Conservation (phyloP, 1,284 basidiomycete species). For the Leccinum proliferum region DNA sequence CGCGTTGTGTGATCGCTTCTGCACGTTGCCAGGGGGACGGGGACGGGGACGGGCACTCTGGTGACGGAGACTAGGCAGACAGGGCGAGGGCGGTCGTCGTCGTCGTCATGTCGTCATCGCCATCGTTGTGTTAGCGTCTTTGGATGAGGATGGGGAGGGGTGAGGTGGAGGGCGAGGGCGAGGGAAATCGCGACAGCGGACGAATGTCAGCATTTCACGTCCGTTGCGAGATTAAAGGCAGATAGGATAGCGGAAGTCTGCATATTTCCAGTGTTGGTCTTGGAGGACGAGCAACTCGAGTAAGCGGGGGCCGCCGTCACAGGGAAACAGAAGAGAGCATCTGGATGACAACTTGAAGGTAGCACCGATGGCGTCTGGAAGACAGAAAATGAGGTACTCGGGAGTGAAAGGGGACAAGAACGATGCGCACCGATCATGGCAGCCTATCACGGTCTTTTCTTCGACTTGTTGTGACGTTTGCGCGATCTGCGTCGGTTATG, state of each 20-base stretch:
- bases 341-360: slow-evolving; percentile 66
- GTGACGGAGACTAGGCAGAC: no score
- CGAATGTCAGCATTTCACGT: slow-evolving; percentile 92
- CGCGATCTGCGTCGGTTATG: slow-evolving; percentile 90
- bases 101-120: no score
- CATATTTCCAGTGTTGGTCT: slow-evolving; percentile 97
- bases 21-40: no score
- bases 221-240: slow-evolving; percentile 90
- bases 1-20: no score
- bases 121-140: no score
- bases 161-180: no score
- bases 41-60: no score
- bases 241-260: slow-evolving; percentile 75
- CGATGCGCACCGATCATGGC: slow-evolving; percentile 71
- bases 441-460: slow-evolving; percentile 86
- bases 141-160: no score
- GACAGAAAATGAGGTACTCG: slow-evolving; percentile 6
- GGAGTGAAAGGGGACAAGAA: neutral
- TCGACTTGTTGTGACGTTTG: slow-evolving; percentile 77
- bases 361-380: slow-evolving; percentile 61
- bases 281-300: slow-evolving; percentile 93
- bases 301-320: slow-evolving; percentile 90
- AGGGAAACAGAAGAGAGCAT: slow-evolving; percentile 84
- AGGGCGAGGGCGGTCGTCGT: no score
- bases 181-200: slow-evolving; percentile 37